phyloP scores from a whole-genome alignment of 2,329 filamentous ascomycete species.

The Beauveria scarabaeidicola region DNA sequence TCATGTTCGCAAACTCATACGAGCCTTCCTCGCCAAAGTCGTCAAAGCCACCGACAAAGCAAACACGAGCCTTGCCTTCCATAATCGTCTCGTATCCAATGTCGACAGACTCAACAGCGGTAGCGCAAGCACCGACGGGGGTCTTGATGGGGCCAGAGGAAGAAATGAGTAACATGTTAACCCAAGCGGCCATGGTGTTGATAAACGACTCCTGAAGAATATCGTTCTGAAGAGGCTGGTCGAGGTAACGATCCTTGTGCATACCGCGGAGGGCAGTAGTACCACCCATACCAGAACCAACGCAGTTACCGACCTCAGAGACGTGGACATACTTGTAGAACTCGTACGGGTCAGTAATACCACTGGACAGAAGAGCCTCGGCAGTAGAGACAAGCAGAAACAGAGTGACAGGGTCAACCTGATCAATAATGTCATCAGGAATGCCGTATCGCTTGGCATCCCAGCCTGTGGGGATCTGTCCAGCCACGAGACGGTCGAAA shows the following conservation, averaged over 20 bases:
- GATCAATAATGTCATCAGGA: conserved; percentile 93
- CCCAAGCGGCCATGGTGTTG: conserved; percentile 99
- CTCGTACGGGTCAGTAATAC: conserved; percentile 98
- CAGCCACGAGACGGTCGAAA: conserved; percentile 94
- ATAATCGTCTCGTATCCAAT: conserved; percentile 98
- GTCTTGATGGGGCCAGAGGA: conserved; percentile 98
- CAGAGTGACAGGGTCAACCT: conserved; percentile 93
- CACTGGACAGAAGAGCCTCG: conserved; percentile 81
- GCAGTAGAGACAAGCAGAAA: conserved; percentile 91
- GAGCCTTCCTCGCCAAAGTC: conserved; percentile 99
- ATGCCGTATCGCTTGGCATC: conserved; percentile 93
- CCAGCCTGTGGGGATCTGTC: conserved; percentile 95
- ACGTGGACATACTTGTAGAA: conserved; percentile 99
- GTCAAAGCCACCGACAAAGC: conserved; percentile 97
- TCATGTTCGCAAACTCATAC: conserved; percentile 99
- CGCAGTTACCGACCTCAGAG: conserved; percentile 94
- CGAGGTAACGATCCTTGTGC: conserved; percentile 96
- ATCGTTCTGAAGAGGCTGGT: conserved; percentile 96
- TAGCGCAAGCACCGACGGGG: conserved; percentile 93
- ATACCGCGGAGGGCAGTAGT: conserved; percentile 86
- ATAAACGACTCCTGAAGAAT: conserved; percentile 99
- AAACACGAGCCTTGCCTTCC: conserved; percentile 94
- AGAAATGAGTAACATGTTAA: conserved; percentile 96
- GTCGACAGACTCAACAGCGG: conserved; percentile 92
- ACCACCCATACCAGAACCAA: conserved; percentile 97